A percentile compares a stretch with the other conserved stretches of the same genome.
phyloP scores from a whole-genome alignment of 1,284 basidiomycete species.

The Ustilago cynodontis region DNA sequence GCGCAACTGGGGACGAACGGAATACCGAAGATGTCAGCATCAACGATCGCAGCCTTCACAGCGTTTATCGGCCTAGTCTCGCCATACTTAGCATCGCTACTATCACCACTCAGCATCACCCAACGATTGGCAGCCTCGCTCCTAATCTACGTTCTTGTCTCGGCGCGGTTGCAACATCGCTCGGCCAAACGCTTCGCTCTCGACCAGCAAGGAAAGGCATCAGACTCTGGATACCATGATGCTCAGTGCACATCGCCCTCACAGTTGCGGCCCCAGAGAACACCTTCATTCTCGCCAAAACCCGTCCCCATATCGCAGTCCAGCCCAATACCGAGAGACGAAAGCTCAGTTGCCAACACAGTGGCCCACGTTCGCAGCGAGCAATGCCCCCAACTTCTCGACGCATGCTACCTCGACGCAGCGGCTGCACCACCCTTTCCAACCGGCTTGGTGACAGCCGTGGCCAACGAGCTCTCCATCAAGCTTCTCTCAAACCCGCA shows the following conservation, averaged over 20 bases:
- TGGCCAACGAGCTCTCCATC: constrained; percentile 39
- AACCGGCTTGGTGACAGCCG: constrained; percentile 39
- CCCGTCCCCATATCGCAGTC: background rate
- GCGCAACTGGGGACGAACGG: no score
- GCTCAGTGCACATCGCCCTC: background rate
- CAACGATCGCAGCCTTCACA: background rate
- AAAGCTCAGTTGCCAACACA: constrained; percentile 6
- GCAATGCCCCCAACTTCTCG: constrained; percentile 39
- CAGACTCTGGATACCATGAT: background rate
- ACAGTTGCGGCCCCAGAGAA: background rate
- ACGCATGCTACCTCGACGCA: constrained; percentile 65
- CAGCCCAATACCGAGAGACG: background rate
- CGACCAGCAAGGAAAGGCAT: background rate
- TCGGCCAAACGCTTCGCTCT: constrained; percentile 25
- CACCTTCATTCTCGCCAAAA: background rate
- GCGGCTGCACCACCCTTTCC: constrained; percentile 67
- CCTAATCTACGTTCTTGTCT: constrained; percentile 14
- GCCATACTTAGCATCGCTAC: constrained; percentile 15
- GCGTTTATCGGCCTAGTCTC: constrained; percentile 7
- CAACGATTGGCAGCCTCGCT: constrained; percentile 6
- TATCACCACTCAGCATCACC: constrained; percentile 9
- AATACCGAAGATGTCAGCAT: background rate
- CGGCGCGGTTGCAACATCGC: constrained; percentile 22
- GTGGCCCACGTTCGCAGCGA: constrained; percentile 21
- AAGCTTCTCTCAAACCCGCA: constrained; percentile 68